These are phyloP conservation scores for Psilocybe mexicana DNA, from an alignment of 1,284 basidiomycete genomes.

Conservation along the genomic window DNA sequence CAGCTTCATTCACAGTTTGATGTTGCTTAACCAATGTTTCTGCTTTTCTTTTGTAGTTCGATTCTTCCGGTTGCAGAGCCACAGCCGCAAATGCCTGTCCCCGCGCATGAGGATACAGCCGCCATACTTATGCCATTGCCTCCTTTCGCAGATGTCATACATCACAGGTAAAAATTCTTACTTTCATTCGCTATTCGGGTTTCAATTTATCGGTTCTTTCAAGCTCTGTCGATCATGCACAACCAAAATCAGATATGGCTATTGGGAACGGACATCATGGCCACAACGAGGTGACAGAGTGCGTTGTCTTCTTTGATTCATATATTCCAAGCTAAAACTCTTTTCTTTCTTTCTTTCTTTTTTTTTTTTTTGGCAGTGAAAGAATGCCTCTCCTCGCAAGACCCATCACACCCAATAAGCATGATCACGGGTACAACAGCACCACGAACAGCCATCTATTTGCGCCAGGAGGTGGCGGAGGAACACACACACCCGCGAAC, in stretches of 20 bases:
- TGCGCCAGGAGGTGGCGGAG: not conserved
- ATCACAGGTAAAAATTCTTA: constrained; percentile 25
- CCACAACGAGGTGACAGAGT: constrained; percentile 30
- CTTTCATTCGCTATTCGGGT: not conserved
- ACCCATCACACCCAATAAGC: constrained; percentile 15
- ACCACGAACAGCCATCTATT: not conserved
- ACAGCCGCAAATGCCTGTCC: constrained; percentile 19
- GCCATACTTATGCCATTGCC: constrained; percentile 34
- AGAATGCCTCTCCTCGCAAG: constrained; percentile 32
- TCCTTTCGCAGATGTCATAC: constrained; percentile 31
- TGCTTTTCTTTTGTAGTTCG: constrained; percentile 15
- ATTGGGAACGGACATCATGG: constrained; percentile 11
- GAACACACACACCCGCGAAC: constrained; percentile 3
- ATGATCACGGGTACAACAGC: constrained; percentile 12
- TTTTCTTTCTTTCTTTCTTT: too few relatives aligned
- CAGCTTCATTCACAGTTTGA: not conserved
- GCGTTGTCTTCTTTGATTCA: constrained; percentile 10
- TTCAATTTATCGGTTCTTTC: not conserved
- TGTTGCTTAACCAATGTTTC: not conserved
- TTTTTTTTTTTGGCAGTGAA: constrained; percentile 26
- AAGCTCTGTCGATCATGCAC: constrained; percentile 25
- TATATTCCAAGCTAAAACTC: not conserved
- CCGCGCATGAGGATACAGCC: constrained; percentile 20
- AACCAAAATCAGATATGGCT: constrained; percentile 25
- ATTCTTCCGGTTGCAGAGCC: constrained; percentile 10